Conservation (phyloP, 495 filamentous ascomycete species). For the Xylaria acuta region DNA sequence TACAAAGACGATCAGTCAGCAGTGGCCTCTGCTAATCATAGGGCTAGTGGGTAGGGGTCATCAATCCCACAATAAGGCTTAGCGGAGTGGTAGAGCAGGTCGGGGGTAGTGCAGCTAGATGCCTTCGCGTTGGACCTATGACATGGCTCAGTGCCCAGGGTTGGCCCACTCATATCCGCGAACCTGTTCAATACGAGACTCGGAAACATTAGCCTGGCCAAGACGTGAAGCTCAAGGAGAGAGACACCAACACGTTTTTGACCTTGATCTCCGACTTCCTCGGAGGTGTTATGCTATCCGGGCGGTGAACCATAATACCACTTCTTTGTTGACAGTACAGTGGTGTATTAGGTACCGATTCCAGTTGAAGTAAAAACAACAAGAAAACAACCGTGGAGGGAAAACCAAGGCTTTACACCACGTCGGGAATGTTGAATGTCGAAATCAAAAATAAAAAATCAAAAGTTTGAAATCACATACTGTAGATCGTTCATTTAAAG, state of each 20-base stretch:
- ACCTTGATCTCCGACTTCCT: not conserved
- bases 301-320: not conserved
- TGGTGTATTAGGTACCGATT: not conserved
- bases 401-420: not conserved
- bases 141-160: not conserved
- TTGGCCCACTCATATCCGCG: slow-evolving; percentile 5
- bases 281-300: not conserved
- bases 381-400: not conserved
- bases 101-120: not conserved
- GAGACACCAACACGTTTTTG: not conserved
- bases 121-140: not conserved
- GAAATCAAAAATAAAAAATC: not conserved
- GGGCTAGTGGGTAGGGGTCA: slow-evolving; percentile 19
- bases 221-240: not conserved
- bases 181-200: slow-evolving; percentile 11
- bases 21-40: slow-evolving; percentile 9
- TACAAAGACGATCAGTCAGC: slow-evolving; percentile 27
- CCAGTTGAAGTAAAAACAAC: not conserved
- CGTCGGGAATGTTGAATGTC: not conserved
- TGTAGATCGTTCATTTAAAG: not conserved
- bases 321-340: not conserved
- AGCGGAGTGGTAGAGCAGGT: slow-evolving; percentile 6
- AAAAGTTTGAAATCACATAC: not conserved
- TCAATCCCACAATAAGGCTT: slow-evolving; percentile 15
- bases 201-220: not conserved